Evolutionary conservation across 2,329 filamentous ascomycete genomes (phyloP).

Genomic region (Hypoxylon sp.): DNA sequence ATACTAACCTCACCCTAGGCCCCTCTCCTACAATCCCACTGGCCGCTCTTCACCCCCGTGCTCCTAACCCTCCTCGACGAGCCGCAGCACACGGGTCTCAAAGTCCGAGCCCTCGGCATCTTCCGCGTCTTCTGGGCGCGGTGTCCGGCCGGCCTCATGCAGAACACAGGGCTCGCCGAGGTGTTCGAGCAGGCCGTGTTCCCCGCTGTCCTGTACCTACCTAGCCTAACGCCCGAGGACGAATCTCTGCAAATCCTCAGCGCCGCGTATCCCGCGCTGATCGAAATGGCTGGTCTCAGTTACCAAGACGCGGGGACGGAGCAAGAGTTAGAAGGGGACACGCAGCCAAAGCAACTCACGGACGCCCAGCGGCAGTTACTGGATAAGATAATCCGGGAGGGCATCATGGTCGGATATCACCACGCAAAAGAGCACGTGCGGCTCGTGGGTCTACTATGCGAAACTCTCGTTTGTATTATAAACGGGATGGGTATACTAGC

Average conservation of each 20-base stretch:
- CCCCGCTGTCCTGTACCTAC: slow-evolving; percentile 82
- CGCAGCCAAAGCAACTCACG: slow-evolving; percentile 38
- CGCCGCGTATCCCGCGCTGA: slow-evolving; percentile 76
- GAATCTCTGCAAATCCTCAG: slow-evolving; percentile 77
- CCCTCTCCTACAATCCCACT: slow-evolving; percentile 67
- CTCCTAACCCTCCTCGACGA: slow-evolving; percentile 80
- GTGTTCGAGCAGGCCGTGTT: slow-evolving; percentile 79
- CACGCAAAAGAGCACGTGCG: slow-evolving; percentile 71
- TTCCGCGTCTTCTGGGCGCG: slow-evolving; percentile 68
- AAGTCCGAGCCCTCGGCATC: slow-evolving; percentile 69
- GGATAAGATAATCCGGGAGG: slow-evolving; percentile 69
- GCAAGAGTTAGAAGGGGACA: neutral
- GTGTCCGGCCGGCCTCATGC: slow-evolving; percentile 68
- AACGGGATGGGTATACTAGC: slow-evolving; percentile 71
- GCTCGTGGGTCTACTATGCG: slow-evolving; percentile 71
- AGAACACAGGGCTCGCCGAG: slow-evolving; percentile 73
- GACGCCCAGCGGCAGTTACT: slow-evolving; percentile 60
- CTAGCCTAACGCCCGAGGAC: slow-evolving; percentile 79
- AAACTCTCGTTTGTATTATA: slow-evolving; percentile 65
- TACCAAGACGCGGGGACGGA: neutral
- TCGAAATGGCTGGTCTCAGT: slow-evolving; percentile 66
- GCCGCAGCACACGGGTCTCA: slow-evolving; percentile 63
- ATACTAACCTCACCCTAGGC: slow-evolving; percentile 6
- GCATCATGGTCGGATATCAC: slow-evolving; percentile 67
- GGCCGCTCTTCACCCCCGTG: slow-evolving; percentile 78